phyloP scores from a whole-genome alignment of 148 eudicot species.

The Oxyria digyna region DNA sequence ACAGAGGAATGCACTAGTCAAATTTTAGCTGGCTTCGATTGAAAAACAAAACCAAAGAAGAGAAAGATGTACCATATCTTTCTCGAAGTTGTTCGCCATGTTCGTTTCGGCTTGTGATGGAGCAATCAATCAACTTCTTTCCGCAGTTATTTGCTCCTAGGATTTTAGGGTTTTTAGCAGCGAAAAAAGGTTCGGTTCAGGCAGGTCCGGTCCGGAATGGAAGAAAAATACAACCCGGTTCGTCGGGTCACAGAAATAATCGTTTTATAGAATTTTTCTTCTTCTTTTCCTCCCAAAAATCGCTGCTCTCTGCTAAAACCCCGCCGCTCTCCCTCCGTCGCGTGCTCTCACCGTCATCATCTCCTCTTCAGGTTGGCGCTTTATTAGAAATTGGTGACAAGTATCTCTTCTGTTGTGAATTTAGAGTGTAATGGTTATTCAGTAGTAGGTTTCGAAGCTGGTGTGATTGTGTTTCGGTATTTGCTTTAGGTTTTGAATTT shows the following conservation, averaged over 20 bases:
- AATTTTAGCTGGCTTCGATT: not conserved
- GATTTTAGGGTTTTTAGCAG: not conserved
- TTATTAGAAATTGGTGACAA: not conserved
- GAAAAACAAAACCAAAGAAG: not conserved
- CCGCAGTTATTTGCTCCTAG: not conserved
- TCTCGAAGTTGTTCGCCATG: constrained; percentile 1
- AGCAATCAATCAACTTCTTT: not conserved
- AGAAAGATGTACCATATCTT: not conserved
- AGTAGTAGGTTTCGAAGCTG: too few species aligned
- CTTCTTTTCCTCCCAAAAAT: not conserved
- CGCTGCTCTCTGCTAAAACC: not conserved
- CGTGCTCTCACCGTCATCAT: not conserved
- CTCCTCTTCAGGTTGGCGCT: not conserved
- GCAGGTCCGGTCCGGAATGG: not conserved
- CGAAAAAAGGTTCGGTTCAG: not conserved
- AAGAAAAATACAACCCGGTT: not conserved
- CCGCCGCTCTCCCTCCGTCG: not conserved
- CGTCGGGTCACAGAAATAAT: too few species aligned
- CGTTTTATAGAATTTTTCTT: too few species aligned
- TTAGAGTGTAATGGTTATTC: not conserved
- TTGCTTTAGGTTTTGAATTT: not conserved
- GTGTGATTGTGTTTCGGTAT: too few species aligned
- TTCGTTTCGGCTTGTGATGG: not conserved
- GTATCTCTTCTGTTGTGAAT: not conserved
- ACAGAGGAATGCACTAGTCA: not conserved